A percentile compares a stretch with the other conserved stretches of the same genome.
phyloP scores from a whole-genome alignment of 805 yeast genomes.

The Lipomyces mesembrius region DNA sequence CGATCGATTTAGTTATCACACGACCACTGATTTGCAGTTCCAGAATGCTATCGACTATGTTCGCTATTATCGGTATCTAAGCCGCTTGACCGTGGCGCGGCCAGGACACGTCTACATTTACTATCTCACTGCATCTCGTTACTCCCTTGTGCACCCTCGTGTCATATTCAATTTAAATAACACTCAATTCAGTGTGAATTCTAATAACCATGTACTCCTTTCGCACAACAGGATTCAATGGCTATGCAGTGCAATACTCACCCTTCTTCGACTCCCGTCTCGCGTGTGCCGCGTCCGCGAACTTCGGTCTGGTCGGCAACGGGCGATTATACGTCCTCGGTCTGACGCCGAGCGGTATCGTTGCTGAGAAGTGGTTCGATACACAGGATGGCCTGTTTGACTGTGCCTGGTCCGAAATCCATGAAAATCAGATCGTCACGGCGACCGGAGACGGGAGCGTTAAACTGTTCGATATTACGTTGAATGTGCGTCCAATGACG shows the following conservation, averaged over 20 bases:
- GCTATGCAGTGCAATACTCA: constrained; percentile 85
- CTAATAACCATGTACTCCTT: constrained; percentile 27
- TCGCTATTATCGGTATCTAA: neutral
- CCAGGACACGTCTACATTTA: neutral
- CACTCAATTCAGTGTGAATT: no score
- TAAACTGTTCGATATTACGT: constrained; percentile 75
- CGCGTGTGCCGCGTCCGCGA: constrained; percentile 89
- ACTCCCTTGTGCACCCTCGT: no score
- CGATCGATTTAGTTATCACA: neutral
- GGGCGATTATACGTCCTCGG: constrained; percentile 77
- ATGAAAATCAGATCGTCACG: constrained; percentile 81
- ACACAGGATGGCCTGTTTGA: constrained; percentile 94
- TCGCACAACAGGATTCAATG: constrained; percentile 67
- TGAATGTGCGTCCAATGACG: constrained; percentile 13
- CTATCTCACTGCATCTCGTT: no score
- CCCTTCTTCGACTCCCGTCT: constrained; percentile 88
- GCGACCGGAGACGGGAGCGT: constrained; percentile 92
- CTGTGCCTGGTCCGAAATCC: constrained; percentile 85
- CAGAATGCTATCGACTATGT: neutral
- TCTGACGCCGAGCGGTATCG: constrained; percentile 67
- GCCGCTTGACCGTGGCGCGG: neutral
- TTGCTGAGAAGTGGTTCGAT: constrained; percentile 57
- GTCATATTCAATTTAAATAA: no score
- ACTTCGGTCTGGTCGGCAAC: constrained; percentile 92
- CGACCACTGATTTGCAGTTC: neutral